Evolutionary conservation across 163 green algal genomes (phyloP).

Genomic region (Scenedesmus sp.): DNA sequence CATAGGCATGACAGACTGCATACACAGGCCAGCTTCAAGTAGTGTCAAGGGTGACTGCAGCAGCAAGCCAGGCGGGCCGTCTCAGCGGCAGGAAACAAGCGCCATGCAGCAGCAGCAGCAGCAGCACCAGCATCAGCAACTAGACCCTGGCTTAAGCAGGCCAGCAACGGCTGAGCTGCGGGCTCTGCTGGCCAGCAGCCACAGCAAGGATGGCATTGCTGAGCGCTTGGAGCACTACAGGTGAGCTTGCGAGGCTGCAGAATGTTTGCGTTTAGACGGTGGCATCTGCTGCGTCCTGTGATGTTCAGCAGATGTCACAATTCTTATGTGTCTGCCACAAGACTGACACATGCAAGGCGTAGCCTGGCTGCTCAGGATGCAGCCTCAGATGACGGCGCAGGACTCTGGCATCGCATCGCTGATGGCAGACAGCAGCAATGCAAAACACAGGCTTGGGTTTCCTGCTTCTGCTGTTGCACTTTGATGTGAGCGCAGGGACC

Average conservation of each 20-base stretch:
- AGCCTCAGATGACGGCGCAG: too few species aligned
- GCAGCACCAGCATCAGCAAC: neutral
- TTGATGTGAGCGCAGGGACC: too few species aligned
- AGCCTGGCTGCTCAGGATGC: too few species aligned
- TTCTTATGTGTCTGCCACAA: too few species aligned
- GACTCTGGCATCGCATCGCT: too few species aligned
- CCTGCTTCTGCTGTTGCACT: too few species aligned
- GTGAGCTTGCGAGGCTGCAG: neutral
- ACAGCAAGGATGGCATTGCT: neutral
- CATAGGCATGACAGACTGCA: neutral
- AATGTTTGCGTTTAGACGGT: too few species aligned
- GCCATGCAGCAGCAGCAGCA: neutral
- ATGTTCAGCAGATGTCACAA: too few species aligned
- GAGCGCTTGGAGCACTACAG: constrained; percentile 11
- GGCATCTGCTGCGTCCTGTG: too few species aligned
- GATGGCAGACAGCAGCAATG: too few species aligned
- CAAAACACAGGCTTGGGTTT: too few species aligned
- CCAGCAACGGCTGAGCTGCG: constrained; percentile 14
- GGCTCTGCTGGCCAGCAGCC: constrained; percentile 18
- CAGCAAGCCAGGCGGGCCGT: neutral
- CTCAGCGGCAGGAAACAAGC: neutral
- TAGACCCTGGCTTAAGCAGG: neutral
- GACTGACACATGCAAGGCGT: too few species aligned
- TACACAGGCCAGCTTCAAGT: neutral
- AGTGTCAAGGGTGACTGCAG: neutral